Evolutionary conservation across 2,329 filamentous ascomycete species (phyloP), one percentile per base, ranked within the genome.

Genomic region (Botrytis squamosa): DNA sequence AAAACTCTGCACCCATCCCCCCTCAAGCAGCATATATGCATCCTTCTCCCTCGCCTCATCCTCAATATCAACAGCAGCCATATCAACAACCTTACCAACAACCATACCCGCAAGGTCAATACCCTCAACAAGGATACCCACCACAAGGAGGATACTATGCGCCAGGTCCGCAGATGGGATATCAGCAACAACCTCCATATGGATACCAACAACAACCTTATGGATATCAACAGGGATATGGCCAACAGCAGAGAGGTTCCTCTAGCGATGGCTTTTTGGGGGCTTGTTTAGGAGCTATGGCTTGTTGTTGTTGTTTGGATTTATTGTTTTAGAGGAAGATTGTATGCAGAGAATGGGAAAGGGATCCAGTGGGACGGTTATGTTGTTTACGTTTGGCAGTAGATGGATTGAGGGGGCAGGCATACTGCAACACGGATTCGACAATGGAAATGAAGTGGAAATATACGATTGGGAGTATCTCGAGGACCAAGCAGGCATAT

Each of bases 271-370:
- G 85, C 2, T 78, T 85, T 49, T 81, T 84, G 55, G 83, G 83
- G 5, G 85, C 82, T 25, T 76, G 85, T 62, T 79, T 85, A 74
- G 85, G 82, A 16, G 82, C 81, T 72, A 75, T 86, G 79, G 85
- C 85, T 55, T 86, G 85, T 77, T 87, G 85, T 77, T 87, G 85
- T 77, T 87, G 85, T 81, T 82, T 87, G 80, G 85, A 87, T 71
- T 82, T 84, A 75, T 78, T 87, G 78, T 85, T 86, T 76, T 86
- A 84, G 46, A 25, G 38, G 55, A 20, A 18, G 49, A 25, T 25
- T 14, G 57, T 18, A 20, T 59, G 33, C 3, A 52, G 14, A 72
- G 49, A 42, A 33, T 29, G 44, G 42, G 25, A 14, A 25, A 25
- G 20, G 7, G 52, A 42, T 4, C n/a, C n/a, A 64, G 20, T 55